A percentile compares a stretch with the other conserved stretches of the same genome.
Evolutionary conservation across 257 asterid genomes (phyloP).

Genomic region (Solanum clarkiae): DNA sequence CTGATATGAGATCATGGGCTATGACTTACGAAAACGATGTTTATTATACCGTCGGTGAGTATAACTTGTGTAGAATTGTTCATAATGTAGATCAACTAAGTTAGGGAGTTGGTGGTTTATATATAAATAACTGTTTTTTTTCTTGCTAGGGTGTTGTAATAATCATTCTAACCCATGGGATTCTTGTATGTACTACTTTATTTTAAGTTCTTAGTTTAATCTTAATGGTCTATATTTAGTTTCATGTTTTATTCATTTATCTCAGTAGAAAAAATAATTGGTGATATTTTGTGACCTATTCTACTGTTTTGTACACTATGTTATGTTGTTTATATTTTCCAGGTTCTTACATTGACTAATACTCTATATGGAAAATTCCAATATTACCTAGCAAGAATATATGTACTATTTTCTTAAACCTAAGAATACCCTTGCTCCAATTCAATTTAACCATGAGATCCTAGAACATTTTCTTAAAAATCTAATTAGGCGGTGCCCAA

Average conservation of each 20-base stretch:
- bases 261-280: not conserved
- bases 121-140: not conserved
- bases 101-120: not conserved
- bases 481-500: too few relatives aligned
- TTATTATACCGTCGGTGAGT: not conserved
- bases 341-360: not conserved
- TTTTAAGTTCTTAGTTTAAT: not conserved
- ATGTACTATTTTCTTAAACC: not conserved
- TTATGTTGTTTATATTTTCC: not conserved
- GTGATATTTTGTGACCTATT: not conserved
- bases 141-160: not conserved
- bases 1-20: not conserved
- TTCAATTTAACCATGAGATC: not conserved
- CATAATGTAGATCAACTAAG: not conserved
- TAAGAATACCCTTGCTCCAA: not conserved
- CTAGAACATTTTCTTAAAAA: too few relatives aligned
- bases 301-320: not conserved
- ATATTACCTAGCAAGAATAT: not conserved
- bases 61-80: not conserved
- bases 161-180: not conserved
- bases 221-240: not conserved
- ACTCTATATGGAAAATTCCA: not conserved
- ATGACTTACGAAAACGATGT: not conserved
- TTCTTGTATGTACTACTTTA: not conserved
- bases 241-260: not conserved